phyloP scores from a whole-genome alignment of 257 asterid species.

The Buddleja alternifolia region DNA sequence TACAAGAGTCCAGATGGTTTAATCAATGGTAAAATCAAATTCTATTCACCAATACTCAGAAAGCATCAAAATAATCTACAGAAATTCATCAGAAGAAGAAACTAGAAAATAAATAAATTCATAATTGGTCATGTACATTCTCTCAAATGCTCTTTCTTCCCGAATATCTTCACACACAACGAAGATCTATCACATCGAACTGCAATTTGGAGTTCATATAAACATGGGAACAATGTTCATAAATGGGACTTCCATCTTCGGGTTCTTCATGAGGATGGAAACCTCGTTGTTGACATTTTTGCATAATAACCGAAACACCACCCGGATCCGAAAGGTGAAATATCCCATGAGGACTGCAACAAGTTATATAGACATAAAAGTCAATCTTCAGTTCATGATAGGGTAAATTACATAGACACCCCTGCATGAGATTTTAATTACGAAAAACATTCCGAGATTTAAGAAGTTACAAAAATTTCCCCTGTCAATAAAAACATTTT shows the following conservation, averaged over 20 bases:
- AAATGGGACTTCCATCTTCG: conserved; percentile 86
- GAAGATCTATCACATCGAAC: conserved; percentile 91
- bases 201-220: conserved; percentile 68
- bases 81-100: too few relatives aligned
- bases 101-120: background rate
- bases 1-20: background rate
- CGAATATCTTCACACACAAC: conserved; percentile 39
- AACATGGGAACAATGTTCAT: conserved; percentile 92
- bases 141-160: conserved; percentile 18
- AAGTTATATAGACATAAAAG: background rate
- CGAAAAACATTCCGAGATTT: too few relatives aligned
- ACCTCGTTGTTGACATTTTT: conserved; percentile 83
- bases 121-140: conserved; percentile 32
- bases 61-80: conserved; percentile 29
- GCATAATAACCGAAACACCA: conserved; percentile 76
- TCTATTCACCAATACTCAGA: conserved; percentile 30
- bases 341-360: conserved; percentile 90
- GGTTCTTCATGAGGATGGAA: conserved; percentile 97
- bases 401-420: too few relatives aligned
- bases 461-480: too few relatives aligned
- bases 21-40: background rate
- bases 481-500: too few relatives aligned
- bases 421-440: too few relatives aligned
- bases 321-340: conserved; percentile 94
- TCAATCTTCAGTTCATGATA: background rate